phyloP scores from a whole-genome alignment of 495 filamentous ascomycete genomes.

The Cryomyces minteri region DNA sequence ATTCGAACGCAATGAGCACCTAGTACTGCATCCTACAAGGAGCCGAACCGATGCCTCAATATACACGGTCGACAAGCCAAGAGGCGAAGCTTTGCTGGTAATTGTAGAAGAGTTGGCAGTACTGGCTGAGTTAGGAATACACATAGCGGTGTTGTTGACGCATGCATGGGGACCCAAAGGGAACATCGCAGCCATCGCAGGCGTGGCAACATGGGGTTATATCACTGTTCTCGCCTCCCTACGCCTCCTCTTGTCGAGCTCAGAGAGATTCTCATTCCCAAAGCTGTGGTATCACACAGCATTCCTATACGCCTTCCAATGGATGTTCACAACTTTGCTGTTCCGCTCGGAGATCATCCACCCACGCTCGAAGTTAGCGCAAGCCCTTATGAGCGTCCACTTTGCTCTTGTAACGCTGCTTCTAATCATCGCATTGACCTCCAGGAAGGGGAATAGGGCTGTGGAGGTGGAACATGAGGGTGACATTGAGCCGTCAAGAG shows the following conservation, averaged over 20 bases:
- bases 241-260: conserved; percentile 54
- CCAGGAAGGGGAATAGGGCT: conserved; percentile 80
- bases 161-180: conserved; percentile 36
- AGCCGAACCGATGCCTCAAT: conserved; percentile 42
- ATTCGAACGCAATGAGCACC: conserved; percentile 13
- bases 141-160: conserved; percentile 38
- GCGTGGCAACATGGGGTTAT: conserved; percentile 61
- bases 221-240: conserved; percentile 61
- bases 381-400: conserved; percentile 43
- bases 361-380: conserved; percentile 39
- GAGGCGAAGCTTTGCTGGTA: conserved; percentile 49
- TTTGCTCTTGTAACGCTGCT: conserved; percentile 62
- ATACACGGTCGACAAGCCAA: conserved; percentile 59
- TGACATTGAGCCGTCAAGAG: conserved; percentile 63
- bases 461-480: conserved; percentile 76
- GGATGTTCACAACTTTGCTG: conserved; percentile 53
- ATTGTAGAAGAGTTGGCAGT: conserved; percentile 58
- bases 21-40: conserved; percentile 44
- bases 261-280: conserved; percentile 41
- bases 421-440: conserved; percentile 53
- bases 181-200: conserved; percentile 40
- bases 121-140: conserved; percentile 48
- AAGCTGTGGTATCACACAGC: conserved; percentile 88
- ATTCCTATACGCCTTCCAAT: conserved; percentile 64
- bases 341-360: conserved; percentile 80